Conservation (phyloP, 306 rosid genomes). For the Parietaria judaica region DNA sequence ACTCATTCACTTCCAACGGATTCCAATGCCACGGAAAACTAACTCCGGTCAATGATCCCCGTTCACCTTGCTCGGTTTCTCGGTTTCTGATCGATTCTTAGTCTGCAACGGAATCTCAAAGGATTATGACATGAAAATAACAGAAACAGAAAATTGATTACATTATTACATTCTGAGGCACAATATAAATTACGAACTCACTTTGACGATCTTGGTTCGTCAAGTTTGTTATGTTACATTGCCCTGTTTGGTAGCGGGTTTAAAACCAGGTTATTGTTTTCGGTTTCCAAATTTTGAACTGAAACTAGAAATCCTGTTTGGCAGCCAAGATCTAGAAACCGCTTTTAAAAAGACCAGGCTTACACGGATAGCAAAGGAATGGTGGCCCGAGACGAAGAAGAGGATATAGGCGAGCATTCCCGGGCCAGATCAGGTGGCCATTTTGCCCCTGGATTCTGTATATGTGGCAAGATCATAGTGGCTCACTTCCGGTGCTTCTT, state of each 20-base stretch:
- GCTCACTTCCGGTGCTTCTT: constrained; percentile 61
- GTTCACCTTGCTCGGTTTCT: not conserved
- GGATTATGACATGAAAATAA: not conserved
- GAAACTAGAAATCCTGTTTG: too few species aligned
- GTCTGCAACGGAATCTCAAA: constrained; percentile 4
- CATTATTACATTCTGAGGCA: not conserved
- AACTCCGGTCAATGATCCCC: not conserved
- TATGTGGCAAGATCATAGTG: constrained; percentile 10
- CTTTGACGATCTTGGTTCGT: constrained; percentile 21
- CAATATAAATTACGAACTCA: constrained; percentile 12
- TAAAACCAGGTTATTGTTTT: too few species aligned
- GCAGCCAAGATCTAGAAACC: too few species aligned
- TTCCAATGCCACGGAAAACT: not conserved
- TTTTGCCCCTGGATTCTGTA: constrained; percentile 11
- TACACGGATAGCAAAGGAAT: constrained; percentile 18
- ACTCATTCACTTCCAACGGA: not conserved
- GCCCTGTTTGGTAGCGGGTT: not conserved
- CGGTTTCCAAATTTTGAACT: too few species aligned
- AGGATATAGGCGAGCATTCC: constrained; percentile 4
- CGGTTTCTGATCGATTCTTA: not conserved
- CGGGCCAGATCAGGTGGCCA: constrained; percentile 12
- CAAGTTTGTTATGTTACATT: constrained; percentile 28
- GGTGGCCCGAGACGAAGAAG: constrained; percentile 19
- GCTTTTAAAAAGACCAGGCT: constrained; percentile 15
- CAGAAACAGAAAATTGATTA: constrained; percentile 1